Base-by-base conservation (phyloP, 176 grass and related monocot genomes). In the Panicum miliaceum region DNA sequence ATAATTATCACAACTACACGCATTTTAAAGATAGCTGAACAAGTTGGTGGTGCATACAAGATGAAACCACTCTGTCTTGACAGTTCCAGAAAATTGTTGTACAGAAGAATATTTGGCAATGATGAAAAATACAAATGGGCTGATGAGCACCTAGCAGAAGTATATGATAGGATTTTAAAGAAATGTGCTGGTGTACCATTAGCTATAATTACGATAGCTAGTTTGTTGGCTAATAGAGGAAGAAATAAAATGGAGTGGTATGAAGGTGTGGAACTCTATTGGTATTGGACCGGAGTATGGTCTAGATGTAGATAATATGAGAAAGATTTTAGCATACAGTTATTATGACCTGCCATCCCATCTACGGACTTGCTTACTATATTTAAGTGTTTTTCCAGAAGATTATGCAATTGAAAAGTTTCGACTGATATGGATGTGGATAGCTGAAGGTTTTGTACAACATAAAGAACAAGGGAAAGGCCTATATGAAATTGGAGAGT, bases 101-200 rank as follows among this genome's bases (percentile, higher is more conserved):
- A 27, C 5, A 4, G 2, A 51, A 84, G 70, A 64, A 38, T 64
- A 76, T 59, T 41, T 25, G 34, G 74, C 20, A 25, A 42, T 15
- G 35, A 25, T 58, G 11, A 12, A 4, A 22, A 36, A 35, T 14
- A 32, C 2, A 71, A 22, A 71, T 64, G 26, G 14, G 41, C 5
- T 12, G 40, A 37, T 48, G 19, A 50, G 2, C 1, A 63, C 0
- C 18, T 48, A 9, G 7, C 10, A 3, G 26, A 73, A 60, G 10
- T 83, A 37, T 62, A 12, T 11, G 4, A 34, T n/a, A 73, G 9
- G 18, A 73, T 63, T 18, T 4, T 83, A 16, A 14, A 25, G 2
- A 74, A 83, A 74, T 83, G 81, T 63, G 69, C 56, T 2, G 69
- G 81, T 51, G 69, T 83, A 0, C 81, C 81, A 0, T 83, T 83